Percentiles rank a stretch among this genome's conserved stretches.
Evolutionary conservation across 805 yeast genomes (phyloP).

Genomic region (Candida yuanshanica): DNA sequence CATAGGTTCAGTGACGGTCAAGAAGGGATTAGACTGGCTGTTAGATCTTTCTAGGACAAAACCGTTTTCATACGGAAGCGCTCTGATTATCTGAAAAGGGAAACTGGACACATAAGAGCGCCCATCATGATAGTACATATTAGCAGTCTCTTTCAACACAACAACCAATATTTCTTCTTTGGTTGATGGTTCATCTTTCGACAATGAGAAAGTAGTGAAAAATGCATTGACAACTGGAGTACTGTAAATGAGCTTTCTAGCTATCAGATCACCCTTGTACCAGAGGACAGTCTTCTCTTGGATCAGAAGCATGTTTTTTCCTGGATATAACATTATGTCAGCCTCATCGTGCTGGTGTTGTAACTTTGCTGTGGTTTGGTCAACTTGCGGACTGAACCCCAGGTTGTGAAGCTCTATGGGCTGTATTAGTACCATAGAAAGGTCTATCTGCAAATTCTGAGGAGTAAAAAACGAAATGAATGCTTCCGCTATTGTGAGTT

Average conservation of each 20-base stretch:
- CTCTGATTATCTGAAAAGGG: constrained; percentile 60
- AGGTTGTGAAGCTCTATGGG: not conserved
- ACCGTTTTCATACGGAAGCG: constrained; percentile 64
- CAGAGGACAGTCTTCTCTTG: constrained; percentile 26
- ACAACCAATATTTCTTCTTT: constrained; percentile 48
- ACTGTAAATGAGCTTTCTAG: constrained; percentile 44
- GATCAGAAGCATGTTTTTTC: constrained; percentile 15
- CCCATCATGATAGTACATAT: constrained; percentile 59
- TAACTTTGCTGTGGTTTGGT: not conserved
- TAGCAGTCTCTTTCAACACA: constrained; percentile 52
- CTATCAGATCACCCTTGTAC: constrained; percentile 43
- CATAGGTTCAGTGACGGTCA: constrained; percentile 70
- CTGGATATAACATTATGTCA: constrained; percentile 5
- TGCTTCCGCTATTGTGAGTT: not conserved
- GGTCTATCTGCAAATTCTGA: not conserved
- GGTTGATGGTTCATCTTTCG: constrained; percentile 5
- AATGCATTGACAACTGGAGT: constrained; percentile 53
- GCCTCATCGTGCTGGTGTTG: not conserved
- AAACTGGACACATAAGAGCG: constrained; percentile 54
- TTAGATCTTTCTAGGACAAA: constrained; percentile 51
- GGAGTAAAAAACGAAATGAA: not conserved
- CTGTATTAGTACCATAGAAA: not conserved
- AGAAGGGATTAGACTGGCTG: constrained; percentile 29
- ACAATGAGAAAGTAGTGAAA: constrained; percentile 44
- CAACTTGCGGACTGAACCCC: not conserved